These are phyloP conservation scores for Fraxinus xanthoxyloides DNA, from an alignment of 305 asterid species.

Conservation along the genomic window DNA sequence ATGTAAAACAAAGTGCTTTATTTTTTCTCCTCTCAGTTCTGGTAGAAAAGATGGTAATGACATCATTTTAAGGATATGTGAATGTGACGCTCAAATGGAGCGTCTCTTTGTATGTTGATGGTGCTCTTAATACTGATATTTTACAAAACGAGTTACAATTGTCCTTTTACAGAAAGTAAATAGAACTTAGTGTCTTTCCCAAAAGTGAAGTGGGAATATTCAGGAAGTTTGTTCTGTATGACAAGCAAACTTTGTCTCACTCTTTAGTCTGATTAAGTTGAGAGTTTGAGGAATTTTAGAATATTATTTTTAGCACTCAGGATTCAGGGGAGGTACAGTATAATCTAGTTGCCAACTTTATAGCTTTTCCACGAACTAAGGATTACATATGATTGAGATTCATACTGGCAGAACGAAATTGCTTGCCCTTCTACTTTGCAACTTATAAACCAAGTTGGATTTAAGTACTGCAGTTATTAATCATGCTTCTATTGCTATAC, in stretches of 20 bases:
- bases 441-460: constrained; percentile 18
- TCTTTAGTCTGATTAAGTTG: not conserved
- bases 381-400: not conserved
- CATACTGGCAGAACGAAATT: not conserved
- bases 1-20: not conserved
- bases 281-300: not conserved
- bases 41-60: not conserved
- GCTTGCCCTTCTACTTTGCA: not conserved
- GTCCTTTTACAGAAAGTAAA: not conserved
- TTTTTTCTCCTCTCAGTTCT: not conserved
- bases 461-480: not conserved
- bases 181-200: not conserved
- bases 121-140: not conserved
- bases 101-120: not conserved
- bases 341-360: not conserved
- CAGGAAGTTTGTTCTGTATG: not conserved
- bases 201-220: not conserved
- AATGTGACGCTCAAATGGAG: not conserved
- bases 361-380: not conserved
- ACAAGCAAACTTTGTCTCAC: not conserved
- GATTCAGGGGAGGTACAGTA: not conserved
- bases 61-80: not conserved
- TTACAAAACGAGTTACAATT: not conserved
- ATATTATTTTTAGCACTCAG: not conserved
- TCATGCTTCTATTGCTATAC: constrained; percentile 19